phyloP scores from a whole-genome alignment of 306 rosid species.

The Trichosanthes cucumerina region DNA sequence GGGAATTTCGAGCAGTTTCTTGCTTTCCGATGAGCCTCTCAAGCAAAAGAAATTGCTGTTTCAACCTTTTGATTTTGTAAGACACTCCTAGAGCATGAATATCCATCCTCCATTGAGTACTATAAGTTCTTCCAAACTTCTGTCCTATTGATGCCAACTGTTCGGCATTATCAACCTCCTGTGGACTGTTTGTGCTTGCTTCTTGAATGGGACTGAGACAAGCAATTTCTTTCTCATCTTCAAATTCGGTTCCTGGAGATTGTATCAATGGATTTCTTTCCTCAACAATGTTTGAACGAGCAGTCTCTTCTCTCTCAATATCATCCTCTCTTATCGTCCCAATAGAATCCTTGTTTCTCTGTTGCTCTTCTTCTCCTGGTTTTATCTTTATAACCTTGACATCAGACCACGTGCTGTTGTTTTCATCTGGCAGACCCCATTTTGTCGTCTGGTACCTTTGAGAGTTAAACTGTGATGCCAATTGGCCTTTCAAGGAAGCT shows the following conservation, averaged over 20 bases:
- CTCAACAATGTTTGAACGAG: not conserved
- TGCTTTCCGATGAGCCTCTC: conserved; percentile 74
- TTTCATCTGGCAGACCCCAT: conserved; percentile 28
- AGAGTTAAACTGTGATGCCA: conserved; percentile 38
- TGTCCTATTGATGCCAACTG: conserved; percentile 14
- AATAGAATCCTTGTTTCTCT: conserved; percentile 28
- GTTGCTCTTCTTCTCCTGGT: conserved; percentile 36
- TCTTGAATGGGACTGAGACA: conserved; percentile 14
- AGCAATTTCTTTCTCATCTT: conserved; percentile 19
- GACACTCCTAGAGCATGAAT: conserved; percentile 86
- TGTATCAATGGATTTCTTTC: conserved; percentile 11
- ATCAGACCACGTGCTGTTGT: conserved; percentile 32
- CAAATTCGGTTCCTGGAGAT: conserved; percentile 29
- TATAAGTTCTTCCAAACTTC: conserved; percentile 17
- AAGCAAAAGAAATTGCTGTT: conserved; percentile 73
- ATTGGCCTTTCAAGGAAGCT: conserved; percentile 47
- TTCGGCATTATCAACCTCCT: conserved; percentile 12
- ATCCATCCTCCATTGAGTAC: conserved; percentile 68
- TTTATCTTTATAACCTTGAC: conserved; percentile 36
- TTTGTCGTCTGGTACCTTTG: conserved; percentile 22
- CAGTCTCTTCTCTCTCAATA: conserved; percentile 9
- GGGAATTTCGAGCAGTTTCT: conserved; percentile 30
- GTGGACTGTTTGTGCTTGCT: conserved; percentile 16
- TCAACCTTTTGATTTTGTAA: conserved; percentile 88
- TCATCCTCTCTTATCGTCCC: conserved; percentile 22